phyloP scores from a whole-genome alignment of 2,329 filamentous ascomycete genomes.

The Didymella pomorum region DNA sequence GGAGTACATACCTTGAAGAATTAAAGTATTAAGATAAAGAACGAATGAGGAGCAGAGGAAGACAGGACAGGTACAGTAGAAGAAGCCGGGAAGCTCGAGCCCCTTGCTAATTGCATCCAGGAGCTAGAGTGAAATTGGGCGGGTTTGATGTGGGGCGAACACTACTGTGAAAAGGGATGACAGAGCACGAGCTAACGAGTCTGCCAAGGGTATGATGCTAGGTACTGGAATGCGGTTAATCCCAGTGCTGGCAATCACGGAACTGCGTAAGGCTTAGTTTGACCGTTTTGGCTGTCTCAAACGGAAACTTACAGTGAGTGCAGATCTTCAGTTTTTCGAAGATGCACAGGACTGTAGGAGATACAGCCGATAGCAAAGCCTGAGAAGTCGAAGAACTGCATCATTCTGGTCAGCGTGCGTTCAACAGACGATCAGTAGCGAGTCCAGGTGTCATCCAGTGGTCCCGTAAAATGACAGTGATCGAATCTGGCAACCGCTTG shows the following conservation, averaged over 20 bases:
- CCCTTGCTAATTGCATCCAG: conserved; percentile 57
- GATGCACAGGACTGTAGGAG: conserved; percentile 26
- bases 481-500: conserved; percentile 2
- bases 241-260: conserved; percentile 49
- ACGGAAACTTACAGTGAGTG: conserved; percentile 32
- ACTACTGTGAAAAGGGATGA: conserved; percentile 49
- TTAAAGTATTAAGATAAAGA: conserved; percentile 58
- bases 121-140: conserved; percentile 50
- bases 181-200: conserved; percentile 65
- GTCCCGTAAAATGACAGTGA: conserved; percentile 11
- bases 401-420: conserved; percentile 24
- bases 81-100: conserved; percentile 44
- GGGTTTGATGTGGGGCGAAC: conserved; percentile 47
- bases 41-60: conserved; percentile 46
- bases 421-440: conserved; percentile 4
- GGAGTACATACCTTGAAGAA: conserved; percentile 55
- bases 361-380: conserved; percentile 29
- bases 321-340: conserved; percentile 30
- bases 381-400: conserved; percentile 24
- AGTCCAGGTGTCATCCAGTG: conserved; percentile 4
- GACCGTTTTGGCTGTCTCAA: neutral
- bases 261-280: conserved; percentile 43
- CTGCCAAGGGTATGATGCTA: conserved; percentile 54
- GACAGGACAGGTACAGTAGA: conserved; percentile 45
- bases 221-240: conserved; percentile 56